phyloP scores from a whole-genome alignment of 441 rosid genomes.

The Eruca vesicaria region DNA sequence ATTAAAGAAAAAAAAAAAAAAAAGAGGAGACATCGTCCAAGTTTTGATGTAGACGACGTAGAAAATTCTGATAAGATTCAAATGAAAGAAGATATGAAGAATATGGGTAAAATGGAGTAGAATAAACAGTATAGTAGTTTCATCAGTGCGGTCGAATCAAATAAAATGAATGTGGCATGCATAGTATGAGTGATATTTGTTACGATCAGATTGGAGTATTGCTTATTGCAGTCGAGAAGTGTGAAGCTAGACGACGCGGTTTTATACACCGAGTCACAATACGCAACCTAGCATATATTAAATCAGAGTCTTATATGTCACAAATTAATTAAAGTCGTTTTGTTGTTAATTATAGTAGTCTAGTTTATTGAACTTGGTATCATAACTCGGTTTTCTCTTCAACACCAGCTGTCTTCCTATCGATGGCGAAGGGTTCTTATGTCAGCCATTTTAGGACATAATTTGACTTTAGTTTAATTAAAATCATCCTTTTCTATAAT shows the following conservation, averaged over 20 bases:
- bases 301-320: background rate
- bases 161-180: background rate
- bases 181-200: background rate
- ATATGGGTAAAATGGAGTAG: background rate
- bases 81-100: background rate
- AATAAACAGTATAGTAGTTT: background rate
- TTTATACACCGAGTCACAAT: slow-evolving; percentile 19
- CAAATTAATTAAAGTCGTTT: slow-evolving; percentile 9
- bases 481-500: slow-evolving; percentile 1
- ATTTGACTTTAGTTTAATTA: slow-evolving; percentile 23
- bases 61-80: background rate
- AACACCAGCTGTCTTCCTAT: slow-evolving; percentile 33
- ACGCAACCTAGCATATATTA: slow-evolving; percentile 14
- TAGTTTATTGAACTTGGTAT: slow-evolving; percentile 1
- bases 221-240: slow-evolving; percentile 4
- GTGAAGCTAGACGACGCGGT: slow-evolving; percentile 33
- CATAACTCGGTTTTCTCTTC: slow-evolving; percentile 25
- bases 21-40: background rate
- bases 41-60: background rate
- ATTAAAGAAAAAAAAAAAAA: background rate
- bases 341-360: slow-evolving; percentile 9
- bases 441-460: slow-evolving; percentile 23
- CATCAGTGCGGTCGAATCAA: background rate
- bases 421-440: slow-evolving; percentile 18
- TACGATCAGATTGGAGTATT: background rate